Conservation (phyloP, 2,329 filamentous ascomycete genomes). For the Zarea fungicola region DNA sequence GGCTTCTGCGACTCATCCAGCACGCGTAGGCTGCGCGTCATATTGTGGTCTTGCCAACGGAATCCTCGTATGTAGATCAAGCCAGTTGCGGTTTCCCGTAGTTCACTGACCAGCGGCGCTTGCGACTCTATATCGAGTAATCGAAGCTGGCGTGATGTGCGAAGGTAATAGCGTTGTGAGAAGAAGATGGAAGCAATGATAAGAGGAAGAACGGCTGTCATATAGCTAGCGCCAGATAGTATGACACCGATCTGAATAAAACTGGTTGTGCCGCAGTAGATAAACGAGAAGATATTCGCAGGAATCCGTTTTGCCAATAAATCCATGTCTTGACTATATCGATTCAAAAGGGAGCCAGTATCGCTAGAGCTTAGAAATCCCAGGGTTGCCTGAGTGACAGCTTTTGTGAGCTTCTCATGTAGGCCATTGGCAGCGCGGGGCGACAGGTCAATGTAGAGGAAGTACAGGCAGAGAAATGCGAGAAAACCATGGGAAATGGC, state of each 20-base stretch:
- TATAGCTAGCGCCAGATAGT: background rate
- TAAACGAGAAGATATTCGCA: background rate
- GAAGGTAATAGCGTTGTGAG: background rate
- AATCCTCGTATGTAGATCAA: conserved; percentile 1
- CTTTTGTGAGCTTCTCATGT: background rate
- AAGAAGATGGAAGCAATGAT: background rate
- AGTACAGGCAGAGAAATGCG: background rate
- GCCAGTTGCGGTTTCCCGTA: background rate
- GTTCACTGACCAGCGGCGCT: background rate
- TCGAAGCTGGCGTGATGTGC: conserved; percentile 4
- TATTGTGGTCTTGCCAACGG: background rate
- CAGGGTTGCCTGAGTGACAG: background rate
- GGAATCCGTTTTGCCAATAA: background rate
- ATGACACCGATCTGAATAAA: background rate
- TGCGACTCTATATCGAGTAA: background rate
- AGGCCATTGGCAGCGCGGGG: background rate
- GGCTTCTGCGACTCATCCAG: conserved; percentile 7
- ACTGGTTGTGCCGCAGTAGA: background rate
- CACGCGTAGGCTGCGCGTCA: background rate
- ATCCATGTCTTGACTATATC: background rate
- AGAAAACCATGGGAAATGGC: background rate
- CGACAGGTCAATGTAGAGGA: background rate
- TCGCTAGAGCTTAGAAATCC: background rate
- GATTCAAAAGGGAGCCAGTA: background rate
- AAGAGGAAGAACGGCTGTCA: background rate